Evolutionary conservation across 2,329 filamentous ascomycete species (phyloP).

Genomic region (Penicillium decumbens): DNA sequence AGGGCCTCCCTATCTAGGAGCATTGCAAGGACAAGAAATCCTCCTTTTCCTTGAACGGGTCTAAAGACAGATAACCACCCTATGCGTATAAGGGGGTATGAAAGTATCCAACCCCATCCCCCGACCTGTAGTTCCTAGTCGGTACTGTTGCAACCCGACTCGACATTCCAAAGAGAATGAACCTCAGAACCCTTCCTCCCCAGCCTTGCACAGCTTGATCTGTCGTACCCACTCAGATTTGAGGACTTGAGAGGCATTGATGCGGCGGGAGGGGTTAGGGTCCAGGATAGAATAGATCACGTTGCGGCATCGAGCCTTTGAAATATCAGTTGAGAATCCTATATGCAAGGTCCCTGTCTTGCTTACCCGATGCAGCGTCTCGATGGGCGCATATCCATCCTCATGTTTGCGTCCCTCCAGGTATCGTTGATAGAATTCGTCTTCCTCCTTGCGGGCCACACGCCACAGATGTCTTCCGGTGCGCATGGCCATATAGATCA

Average conservation of each 20-base stretch:
- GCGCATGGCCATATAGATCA: conserved; percentile 99
- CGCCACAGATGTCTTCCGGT: conserved; percentile 95
- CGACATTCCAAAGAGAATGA: neutral
- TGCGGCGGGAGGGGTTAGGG: conserved; percentile 83
- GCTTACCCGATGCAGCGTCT: conserved; percentile 87
- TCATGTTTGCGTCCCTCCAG: conserved; percentile 89
- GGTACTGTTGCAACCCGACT: neutral
- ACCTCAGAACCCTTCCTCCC: conserved; percentile 78
- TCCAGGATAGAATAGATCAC: conserved; percentile 99
- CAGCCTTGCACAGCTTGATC: conserved; percentile 94
- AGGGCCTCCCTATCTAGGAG: conserved; percentile 20
- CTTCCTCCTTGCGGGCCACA: conserved; percentile 92
- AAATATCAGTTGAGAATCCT: conserved; percentile 12
- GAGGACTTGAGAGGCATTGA: conserved; percentile 92
- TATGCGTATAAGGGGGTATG: conserved; percentile 6
- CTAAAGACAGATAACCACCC: conserved; percentile 16
- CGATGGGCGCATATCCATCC: conserved; percentile 92
- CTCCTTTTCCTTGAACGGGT: conserved; percentile 14
- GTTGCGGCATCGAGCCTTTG: conserved; percentile 88
- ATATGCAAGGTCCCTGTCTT: neutral
- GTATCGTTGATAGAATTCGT: conserved; percentile 95
- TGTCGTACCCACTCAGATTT: conserved; percentile 98
- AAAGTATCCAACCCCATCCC: neutral
- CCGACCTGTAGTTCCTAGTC: neutral
- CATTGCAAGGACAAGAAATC: conserved; percentile 14